Evolutionary conservation across 2,329 filamentous ascomycete species (phyloP).

Genomic region (Chrysoporthe cubensis): DNA sequence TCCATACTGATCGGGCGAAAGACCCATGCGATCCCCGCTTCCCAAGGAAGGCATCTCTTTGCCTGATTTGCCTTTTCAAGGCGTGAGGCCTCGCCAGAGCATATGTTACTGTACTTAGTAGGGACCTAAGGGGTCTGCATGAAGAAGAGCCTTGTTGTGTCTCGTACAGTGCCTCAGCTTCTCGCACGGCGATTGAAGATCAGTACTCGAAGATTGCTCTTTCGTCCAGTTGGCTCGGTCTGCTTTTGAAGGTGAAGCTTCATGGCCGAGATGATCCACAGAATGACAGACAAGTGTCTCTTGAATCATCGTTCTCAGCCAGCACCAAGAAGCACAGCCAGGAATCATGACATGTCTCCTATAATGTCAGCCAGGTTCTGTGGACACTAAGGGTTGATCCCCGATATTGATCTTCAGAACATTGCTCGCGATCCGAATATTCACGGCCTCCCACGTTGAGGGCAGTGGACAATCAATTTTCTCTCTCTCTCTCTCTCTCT

Average conservation of each 20-base stretch:
- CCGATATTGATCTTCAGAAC: background rate
- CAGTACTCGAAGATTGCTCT: background rate
- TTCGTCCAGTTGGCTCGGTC: background rate
- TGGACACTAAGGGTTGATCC: background rate
- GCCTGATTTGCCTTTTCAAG: background rate
- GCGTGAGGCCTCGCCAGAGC: no score
- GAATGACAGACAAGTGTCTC: background rate
- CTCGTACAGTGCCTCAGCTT: background rate
- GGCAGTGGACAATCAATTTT: background rate
- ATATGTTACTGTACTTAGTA: no score
- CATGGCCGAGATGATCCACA: background rate
- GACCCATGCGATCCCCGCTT: background rate
- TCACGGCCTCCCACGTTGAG: background rate
- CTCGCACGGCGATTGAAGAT: background rate
- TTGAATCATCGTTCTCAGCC: background rate
- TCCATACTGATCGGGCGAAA: background rate
- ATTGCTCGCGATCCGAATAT: background rate
- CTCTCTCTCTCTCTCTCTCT: no score
- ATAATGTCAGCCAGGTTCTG: background rate
- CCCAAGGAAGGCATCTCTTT: background rate
- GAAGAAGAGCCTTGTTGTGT: background rate
- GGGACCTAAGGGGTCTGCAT: background rate
- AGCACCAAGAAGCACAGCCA: background rate
- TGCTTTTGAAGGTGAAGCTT: background rate
- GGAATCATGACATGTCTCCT: background rate